These are phyloP conservation scores for Kazachstania viticola DNA, from an alignment of 805 yeast species.

Conservation along the genomic window DNA sequence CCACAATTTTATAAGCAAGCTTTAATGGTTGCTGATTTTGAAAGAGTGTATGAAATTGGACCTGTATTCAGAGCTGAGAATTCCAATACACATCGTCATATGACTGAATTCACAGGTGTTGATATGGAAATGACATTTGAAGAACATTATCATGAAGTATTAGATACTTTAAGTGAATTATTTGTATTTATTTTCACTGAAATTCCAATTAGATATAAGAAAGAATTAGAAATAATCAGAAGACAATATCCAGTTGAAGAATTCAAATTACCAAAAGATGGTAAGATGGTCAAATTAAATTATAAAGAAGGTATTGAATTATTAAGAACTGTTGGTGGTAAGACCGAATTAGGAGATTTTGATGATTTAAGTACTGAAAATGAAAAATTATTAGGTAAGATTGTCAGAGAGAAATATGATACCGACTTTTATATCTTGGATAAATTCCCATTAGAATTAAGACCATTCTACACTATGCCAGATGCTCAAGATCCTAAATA, in stretches of 20 bases:
- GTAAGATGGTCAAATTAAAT: constrained; percentile 82
- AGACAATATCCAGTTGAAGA: constrained; percentile 96
- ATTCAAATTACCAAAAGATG: constrained; percentile 85
- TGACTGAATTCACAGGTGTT: constrained; percentile 96
- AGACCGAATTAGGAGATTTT: constrained; percentile 52
- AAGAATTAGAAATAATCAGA: constrained; percentile 82
- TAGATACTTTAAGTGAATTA: constrained; percentile 51
- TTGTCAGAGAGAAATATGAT: constrained; percentile 87
- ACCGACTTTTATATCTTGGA: constrained; percentile 97
- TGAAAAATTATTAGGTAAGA: constrained; percentile 84
- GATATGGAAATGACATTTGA: constrained; percentile 98
- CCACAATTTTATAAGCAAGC: constrained; percentile 98
- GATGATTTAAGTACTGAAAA: constrained; percentile 91
- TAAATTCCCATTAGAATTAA: constrained; percentile 90
- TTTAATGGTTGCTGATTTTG: constrained; percentile 95
- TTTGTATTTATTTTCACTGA: constrained; percentile 82
- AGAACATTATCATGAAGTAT: constrained; percentile 92
- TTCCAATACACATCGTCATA: constrained; percentile 97
- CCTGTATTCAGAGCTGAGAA: constrained; percentile 99
- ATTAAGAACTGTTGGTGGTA: constrained; percentile 78
- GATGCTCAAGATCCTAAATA: constrained; percentile 84
- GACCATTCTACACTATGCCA: constrained; percentile 99
- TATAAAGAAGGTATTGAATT: constrained; percentile 85
- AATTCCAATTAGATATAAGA: constrained; percentile 65
- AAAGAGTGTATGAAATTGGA: constrained; percentile 89